A percentile compares a stretch with the other conserved stretches of the same genome.
Conservation (phyloP, 2,329 filamentous ascomycete species). For the Penicillium sp. region DNA sequence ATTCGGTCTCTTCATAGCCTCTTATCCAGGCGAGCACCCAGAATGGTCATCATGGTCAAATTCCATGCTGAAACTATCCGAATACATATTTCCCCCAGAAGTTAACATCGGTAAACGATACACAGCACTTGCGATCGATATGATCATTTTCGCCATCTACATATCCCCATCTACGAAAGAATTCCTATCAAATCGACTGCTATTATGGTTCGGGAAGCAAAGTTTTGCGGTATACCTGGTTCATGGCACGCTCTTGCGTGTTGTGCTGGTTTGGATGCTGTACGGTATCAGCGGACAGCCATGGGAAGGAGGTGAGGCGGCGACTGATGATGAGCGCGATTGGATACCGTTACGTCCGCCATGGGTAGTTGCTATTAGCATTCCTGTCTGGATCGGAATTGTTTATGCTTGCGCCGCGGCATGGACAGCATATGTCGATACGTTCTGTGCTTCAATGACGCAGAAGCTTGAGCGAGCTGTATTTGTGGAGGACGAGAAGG, state of each 20-base stretch:
- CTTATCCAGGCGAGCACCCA: slow-evolving; percentile 56
- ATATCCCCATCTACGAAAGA: slow-evolving; percentile 54
- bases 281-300: slow-evolving; percentile 56
- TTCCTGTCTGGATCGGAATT: slow-evolving; percentile 51
- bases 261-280: slow-evolving; percentile 56
- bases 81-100: slow-evolving; percentile 53
- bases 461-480: slow-evolving; percentile 52
- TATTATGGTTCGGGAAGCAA: slow-evolving; percentile 60
- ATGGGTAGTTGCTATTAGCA: slow-evolving; percentile 45
- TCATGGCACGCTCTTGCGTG: slow-evolving; percentile 59
- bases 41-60: slow-evolving; percentile 57
- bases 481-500: slow-evolving; percentile 49
- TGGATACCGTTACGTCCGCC: slow-evolving; percentile 48
- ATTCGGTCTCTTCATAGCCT: slow-evolving; percentile 53
- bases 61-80: slow-evolving; percentile 45
- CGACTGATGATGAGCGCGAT: slow-evolving; percentile 22
- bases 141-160: slow-evolving; percentile 56
- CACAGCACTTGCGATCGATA: slow-evolving; percentile 54
- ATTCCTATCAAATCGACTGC: slow-evolving; percentile 54
- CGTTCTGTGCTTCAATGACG: slow-evolving; percentile 53
- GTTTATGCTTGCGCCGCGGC: slow-evolving; percentile 53
- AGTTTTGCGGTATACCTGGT: slow-evolving; percentile 61
- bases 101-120: slow-evolving; percentile 52
- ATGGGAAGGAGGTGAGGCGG: slow-evolving; percentile 36
- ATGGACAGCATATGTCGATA: slow-evolving; percentile 58